Base-by-base conservation (phyloP, 2,329 filamentous ascomycete species). In the Xylogone sp. region DNA sequence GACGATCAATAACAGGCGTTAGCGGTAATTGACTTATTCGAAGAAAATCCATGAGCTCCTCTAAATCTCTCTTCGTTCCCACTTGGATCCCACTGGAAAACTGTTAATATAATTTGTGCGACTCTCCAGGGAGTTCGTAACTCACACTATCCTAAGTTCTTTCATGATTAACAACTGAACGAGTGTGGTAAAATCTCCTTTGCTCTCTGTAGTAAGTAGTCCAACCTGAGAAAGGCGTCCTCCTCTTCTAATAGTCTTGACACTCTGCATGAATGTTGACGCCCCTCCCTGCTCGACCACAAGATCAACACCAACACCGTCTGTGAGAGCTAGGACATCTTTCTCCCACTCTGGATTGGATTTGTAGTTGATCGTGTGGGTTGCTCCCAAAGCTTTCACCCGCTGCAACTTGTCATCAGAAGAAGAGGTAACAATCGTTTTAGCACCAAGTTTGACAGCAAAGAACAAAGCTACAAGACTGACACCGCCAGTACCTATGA, bases 211-310 rank as follows among this genome's bases (percentile, higher is more conserved):
- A 16, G 34, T 39, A 5, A 39, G 5, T 5, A 39, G n/a, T 6
- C 34, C 34, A 6, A 39, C 34, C 34, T 39, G 34, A 39, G 34
- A 39, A 39, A 39, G 6, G n/a, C 34, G 5, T 16, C 34, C 34
- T 4, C 34, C 6, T 13, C 13, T 39, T 18, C 13, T 39, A 4
- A 39, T 5, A 16, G 12, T 9, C n/a, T 16, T 39, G 34, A 39
- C 34, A 13, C 72, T 76, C 64, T 77, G 74, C 46, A 65, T 65
- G 27, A 82, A 63, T 1, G 77, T 81, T 50, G 69, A 62, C 5
- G 74, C 68, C 2, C 78, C 78, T 39, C 75, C 78, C 31, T 71
- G 72, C 55, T 82, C 79, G 53, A 82, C 68, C 47, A 82, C 71
- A 49, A 78, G 65, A 65, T 81, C 76, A 10, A 73, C 77, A 19